These are phyloP conservation scores for Quillaja saponaria DNA, from an alignment of 306 rosid genomes.

Conservation along the genomic window DNA sequence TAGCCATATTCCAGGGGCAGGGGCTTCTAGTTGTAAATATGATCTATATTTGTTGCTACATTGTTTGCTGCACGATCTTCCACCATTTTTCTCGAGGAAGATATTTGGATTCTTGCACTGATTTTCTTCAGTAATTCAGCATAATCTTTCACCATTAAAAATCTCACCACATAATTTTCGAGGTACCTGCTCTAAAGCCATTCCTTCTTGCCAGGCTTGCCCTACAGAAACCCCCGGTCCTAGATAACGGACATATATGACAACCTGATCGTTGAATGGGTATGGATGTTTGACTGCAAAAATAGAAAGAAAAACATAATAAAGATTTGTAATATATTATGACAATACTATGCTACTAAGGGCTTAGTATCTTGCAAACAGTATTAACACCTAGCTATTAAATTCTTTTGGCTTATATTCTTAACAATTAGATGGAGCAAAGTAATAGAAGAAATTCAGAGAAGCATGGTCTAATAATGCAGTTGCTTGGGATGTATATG, in stretches of 20 bases:
- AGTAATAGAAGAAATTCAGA: no score
- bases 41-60: background rate
- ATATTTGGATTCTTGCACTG: constrained; percentile 19
- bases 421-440: no score
- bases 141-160: constrained; percentile 71
- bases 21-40: background rate
- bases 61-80: constrained; percentile 8
- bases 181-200: constrained; percentile 68
- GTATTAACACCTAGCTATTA: no score
- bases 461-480: no score
- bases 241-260: constrained; percentile 62
- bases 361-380: background rate
- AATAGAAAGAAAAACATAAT: background rate
- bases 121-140: constrained; percentile 22
- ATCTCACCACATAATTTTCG: constrained; percentile 69
- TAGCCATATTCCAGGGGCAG: background rate
- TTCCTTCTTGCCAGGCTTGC: constrained; percentile 98
- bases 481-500: no score
- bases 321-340: background rate
- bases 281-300: constrained; percentile 69
- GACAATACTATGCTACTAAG: background rate
- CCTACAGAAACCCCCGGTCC: constrained; percentile 78
- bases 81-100: constrained; percentile 16
- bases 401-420: no score
- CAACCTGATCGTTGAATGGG: constrained; percentile 77